These are phyloP conservation scores for Pelargonium nanum DNA, from an alignment of 345 rosid species.

Conservation along the genomic window DNA sequence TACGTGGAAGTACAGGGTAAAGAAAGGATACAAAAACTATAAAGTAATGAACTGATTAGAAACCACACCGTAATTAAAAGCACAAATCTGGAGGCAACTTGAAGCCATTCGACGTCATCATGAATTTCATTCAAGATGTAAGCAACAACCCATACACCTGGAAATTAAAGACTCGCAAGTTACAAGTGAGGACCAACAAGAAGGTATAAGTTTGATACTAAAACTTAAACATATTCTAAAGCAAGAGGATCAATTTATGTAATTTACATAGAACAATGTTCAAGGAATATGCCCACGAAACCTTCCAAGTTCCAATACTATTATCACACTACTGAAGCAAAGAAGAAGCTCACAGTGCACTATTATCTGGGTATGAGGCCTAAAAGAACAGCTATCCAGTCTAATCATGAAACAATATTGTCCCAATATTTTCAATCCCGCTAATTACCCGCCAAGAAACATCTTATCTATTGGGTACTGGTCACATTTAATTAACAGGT, in stretches of 20 bases:
- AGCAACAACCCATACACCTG: conserved; percentile 64
- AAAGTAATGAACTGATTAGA: neutral
- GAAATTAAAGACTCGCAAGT: conserved; percentile 11
- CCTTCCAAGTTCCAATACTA: no score
- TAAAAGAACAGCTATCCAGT: no score
- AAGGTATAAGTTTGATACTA: neutral
- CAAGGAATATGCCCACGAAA: no score
- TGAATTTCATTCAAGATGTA: conserved; percentile 58
- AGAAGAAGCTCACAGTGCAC: no score
- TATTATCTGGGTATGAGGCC: no score
- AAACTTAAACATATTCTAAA: neutral
- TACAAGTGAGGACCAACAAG: conserved; percentile 8
- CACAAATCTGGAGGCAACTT: conserved; percentile 66
- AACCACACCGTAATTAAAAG: conserved; percentile 58
- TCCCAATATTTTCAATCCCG: no score
- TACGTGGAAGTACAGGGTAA: neutral
- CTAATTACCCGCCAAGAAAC: no score
- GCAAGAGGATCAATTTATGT: neutral
- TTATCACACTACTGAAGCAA: no score
- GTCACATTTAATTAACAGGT: no score
- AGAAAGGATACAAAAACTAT: neutral
- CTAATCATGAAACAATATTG: no score
- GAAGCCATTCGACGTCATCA: conserved; percentile 56
- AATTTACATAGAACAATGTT: no score
- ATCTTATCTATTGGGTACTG: no score